Percentiles rank a stretch among this genome's conserved stretches.
Evolutionary conservation across 176 grass and related monocot genomes (phyloP).

Genomic region (Carex parvula): DNA sequence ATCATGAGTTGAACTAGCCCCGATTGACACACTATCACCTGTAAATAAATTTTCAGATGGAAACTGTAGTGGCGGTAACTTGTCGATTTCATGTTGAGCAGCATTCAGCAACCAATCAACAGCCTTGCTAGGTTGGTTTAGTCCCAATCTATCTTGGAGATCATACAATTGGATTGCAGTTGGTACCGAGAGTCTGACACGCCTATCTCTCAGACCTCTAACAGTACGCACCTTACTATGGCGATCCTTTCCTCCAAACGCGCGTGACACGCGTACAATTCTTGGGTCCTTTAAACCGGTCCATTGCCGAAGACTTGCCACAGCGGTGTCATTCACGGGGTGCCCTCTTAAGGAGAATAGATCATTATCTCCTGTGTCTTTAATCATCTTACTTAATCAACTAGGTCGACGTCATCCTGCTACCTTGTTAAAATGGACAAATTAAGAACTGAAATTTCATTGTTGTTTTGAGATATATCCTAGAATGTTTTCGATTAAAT

Average conservation of each 20-base stretch:
- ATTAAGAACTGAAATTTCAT: background rate
- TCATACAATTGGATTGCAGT: conserved; percentile 98
- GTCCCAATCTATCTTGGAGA: conserved; percentile 84
- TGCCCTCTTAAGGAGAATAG: background rate
- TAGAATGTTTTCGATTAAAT: background rate
- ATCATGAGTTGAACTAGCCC: conserved; percentile 16
- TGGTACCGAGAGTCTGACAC: conserved; percentile 77
- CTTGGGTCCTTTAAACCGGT: conserved; percentile 64
- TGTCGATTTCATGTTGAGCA: conserved; percentile 91
- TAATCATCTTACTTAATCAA: conserved; percentile 23
- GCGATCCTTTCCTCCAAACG: conserved; percentile 89
- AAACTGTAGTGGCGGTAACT: conserved; percentile 80
- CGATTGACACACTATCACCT: background rate
- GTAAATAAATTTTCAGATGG: conserved; percentile 43
- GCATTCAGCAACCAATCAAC: conserved; percentile 90
- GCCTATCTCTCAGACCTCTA: conserved; percentile 74
- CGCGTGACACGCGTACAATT: conserved; percentile 86
- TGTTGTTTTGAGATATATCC: background rate
- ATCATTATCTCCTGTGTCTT: conserved; percentile 21
- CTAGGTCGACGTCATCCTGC: background rate
- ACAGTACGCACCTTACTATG: conserved; percentile 94
- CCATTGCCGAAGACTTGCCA: conserved; percentile 49
- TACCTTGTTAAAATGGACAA: background rate
- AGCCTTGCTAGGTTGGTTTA: conserved; percentile 96
- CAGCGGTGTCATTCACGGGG: background rate